Conservation (phyloP, 1,139 yeast species). For the Pichia terricola region DNA sequence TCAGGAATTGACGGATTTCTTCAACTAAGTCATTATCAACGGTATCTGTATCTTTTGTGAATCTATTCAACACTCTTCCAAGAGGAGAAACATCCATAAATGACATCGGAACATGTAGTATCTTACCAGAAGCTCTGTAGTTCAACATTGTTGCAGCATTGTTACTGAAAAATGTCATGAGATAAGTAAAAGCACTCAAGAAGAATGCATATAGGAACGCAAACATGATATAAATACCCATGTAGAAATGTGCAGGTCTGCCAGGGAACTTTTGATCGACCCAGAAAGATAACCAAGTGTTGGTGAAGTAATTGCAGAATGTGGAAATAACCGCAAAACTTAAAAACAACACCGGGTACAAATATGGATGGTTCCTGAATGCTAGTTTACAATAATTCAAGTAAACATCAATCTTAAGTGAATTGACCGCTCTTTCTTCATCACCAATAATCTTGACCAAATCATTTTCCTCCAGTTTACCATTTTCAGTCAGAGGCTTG, state of each 20-base stretch:
- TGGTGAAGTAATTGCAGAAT: constrained; percentile 36
- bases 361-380: constrained; percentile 36
- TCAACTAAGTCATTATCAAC: constrained; percentile 50
- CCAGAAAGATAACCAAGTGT: constrained; percentile 50
- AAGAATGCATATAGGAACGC: constrained; percentile 30
- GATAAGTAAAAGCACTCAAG: constrained; percentile 40
- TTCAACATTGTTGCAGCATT: constrained; percentile 33
- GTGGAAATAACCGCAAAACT: constrained; percentile 38
- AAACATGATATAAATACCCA: constrained; percentile 37
- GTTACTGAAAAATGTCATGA: constrained; percentile 44
- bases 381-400: constrained; percentile 48
- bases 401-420: constrained; percentile 31
- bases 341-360: constrained; percentile 33
- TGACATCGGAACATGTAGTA: constrained; percentile 54
- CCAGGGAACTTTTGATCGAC: constrained; percentile 29
- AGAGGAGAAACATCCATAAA: constrained; percentile 53
- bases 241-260: constrained; percentile 28
- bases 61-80: constrained; percentile 50
- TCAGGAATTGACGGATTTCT: constrained; percentile 38
- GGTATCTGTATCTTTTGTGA: constrained; percentile 53
- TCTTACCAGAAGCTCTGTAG: constrained; percentile 44
- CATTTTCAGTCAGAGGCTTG: no score
- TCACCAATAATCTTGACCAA: constrained; percentile 25
- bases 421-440: constrained; percentile 30
- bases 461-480: neutral